Conservation (phyloP, 169 alveolate genomes). For the Cytauxzoon felis region DNA sequence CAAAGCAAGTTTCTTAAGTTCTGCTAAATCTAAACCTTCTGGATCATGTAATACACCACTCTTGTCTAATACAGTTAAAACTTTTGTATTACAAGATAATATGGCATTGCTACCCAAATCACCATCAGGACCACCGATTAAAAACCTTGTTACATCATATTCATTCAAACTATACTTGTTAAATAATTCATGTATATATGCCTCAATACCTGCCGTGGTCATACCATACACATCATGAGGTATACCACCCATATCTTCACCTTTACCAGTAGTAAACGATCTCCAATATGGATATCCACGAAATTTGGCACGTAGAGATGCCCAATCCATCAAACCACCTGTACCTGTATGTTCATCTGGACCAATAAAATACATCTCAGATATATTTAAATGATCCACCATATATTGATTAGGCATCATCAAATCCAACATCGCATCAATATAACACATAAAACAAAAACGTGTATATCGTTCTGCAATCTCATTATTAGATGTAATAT, state of each 20-base stretch:
- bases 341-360: slow-evolving; percentile 81
- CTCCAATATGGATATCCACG: slow-evolving; percentile 74
- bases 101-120: slow-evolving; percentile 84
- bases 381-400: slow-evolving; percentile 56
- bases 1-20: slow-evolving; percentile 70
- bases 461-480: slow-evolving; percentile 38
- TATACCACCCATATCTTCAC: slow-evolving; percentile 80
- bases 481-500: slow-evolving; percentile 34
- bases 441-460: slow-evolving; percentile 67
- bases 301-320: slow-evolving; percentile 71
- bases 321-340: slow-evolving; percentile 85
- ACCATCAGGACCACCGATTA: slow-evolving; percentile 88
- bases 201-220: slow-evolving; percentile 79
- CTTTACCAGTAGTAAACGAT: slow-evolving; percentile 84
- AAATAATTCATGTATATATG: slow-evolving; percentile 62
- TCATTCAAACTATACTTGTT: slow-evolving; percentile 66
- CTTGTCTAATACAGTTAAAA: slow-evolving; percentile 80
- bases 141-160: slow-evolving; percentile 72
- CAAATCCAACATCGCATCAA: slow-evolving; percentile 62
- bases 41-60: slow-evolving; percentile 84
- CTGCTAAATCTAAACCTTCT: slow-evolving; percentile 73
- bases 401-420: slow-evolving; percentile 55
- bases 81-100: slow-evolving; percentile 73
- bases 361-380: slow-evolving; percentile 64
- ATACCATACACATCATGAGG: slow-evolving; percentile 85